A percentile compares a stretch with the other conserved stretches of the same genome.
Evolutionary conservation across 352 stramenopile species (phyloP).

Genomic region (Globisporangium yorkense): DNA sequence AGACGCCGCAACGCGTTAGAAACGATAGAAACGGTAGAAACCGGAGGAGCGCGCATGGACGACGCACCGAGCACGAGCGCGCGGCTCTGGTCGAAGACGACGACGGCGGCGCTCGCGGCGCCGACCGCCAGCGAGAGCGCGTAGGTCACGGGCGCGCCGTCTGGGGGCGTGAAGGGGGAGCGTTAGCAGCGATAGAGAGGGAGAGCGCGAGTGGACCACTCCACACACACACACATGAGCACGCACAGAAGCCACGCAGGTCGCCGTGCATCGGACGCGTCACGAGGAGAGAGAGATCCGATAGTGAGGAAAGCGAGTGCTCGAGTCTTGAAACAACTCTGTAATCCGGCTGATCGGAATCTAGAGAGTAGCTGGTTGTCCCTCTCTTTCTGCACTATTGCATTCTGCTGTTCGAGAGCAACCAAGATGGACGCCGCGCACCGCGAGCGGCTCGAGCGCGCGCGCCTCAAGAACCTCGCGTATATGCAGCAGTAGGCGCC

Average conservation of each 20-base stretch:
- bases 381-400: too few relatives aligned
- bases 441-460: slow-evolving; percentile 48
- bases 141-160: slow-evolving; percentile 77
- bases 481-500: slow-evolving; percentile 54
- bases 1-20: neutral
- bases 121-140: slow-evolving; percentile 63
- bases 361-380: too few relatives aligned
- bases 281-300: neutral
- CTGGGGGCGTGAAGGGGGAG: slow-evolving; percentile 14
- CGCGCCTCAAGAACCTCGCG: slow-evolving; percentile 63
- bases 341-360: neutral
- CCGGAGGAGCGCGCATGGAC: neutral
- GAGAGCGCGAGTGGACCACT: neutral
- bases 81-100: slow-evolving; percentile 54
- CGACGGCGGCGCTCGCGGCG: slow-evolving; percentile 52
- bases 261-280: slow-evolving; percentile 57
- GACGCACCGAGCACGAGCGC: slow-evolving; percentile 36
- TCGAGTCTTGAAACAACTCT: too few relatives aligned
- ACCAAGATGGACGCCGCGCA: slow-evolving; percentile 38
- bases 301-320: too few relatives aligned
- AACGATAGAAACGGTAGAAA: neutral
- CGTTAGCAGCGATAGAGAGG: neutral
- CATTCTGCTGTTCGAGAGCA: too few relatives aligned
- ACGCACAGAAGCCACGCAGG: slow-evolving; percentile 62
- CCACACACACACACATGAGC: slow-evolving; percentile 10